Evolutionary conservation across 805 yeast species (phyloP), one percentile per base, ranked within the genome.

Genomic region (Wickerhamomyces subpelliculosus): DNA sequence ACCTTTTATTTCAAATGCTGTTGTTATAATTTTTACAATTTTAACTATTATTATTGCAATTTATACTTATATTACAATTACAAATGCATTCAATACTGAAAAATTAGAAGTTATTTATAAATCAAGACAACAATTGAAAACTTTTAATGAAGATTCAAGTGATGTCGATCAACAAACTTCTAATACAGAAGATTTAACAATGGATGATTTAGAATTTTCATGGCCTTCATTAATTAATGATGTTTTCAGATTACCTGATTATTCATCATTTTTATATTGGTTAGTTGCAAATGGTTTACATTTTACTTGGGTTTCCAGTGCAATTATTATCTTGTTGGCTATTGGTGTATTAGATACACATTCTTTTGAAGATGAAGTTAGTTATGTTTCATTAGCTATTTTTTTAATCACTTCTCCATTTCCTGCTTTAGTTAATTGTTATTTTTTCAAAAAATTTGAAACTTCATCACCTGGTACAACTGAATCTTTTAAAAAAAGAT

Each of bases 181-280:
- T n/a, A n/a, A n/a, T n/a, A n/a, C 32, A 12, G 26, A 37, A 28
- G 44, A 34, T 18, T n/a, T n/a, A n/a, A 23, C 41, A 14, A 37
- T 47, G 23, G 52, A 50, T 27, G 51, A 47, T 18, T 7, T 43
- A 11, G 56, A 52, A 21, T 43, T 52, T 22, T 54, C 58, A 14
- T 54, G 58, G 58, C 54, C 55, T 17, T 32, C 47, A 6, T 36
- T 54, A 21, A 39, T 41, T 3, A 43, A 49, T 30, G 55, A 54
- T 28, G 55, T 54, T 8, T 52, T 49, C 36, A 50, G 58, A 48
- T 35, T 27, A 14, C 52, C 55, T 14, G 8, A 5, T 3, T 26
- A 22, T 27, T 27, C 43, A 8, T 28, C 40, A 3, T 5, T 38
- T 5, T 35, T 54, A 2, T 47, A 38, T 27, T 40, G 36, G 22